Conservation (phyloP, 345 rosid species). For the Acer campestre region DNA sequence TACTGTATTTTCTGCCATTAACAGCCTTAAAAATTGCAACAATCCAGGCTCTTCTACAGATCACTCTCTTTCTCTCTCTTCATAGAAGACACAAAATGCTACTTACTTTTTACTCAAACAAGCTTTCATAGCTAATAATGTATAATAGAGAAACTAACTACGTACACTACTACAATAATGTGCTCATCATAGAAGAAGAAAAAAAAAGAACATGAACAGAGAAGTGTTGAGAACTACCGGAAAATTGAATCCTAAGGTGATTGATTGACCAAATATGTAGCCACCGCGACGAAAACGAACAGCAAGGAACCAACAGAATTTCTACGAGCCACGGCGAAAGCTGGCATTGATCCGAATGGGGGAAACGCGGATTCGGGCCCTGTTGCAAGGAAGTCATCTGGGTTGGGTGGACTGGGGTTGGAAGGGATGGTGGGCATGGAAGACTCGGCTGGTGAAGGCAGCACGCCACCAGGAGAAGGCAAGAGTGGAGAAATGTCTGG, state of each 20-base stretch:
- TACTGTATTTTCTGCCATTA: neutral
- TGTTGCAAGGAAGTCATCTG: constrained; percentile 39
- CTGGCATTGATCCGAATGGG: constrained; percentile 50
- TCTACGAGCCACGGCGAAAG: constrained; percentile 36
- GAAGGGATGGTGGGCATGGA: constrained; percentile 79
- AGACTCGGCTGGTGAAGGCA: constrained; percentile 48
- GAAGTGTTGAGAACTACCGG: neutral
- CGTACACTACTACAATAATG: constrained; percentile 19
- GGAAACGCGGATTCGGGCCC: constrained; percentile 52
- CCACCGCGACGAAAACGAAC: constrained; percentile 9
- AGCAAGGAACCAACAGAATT: constrained; percentile 11
- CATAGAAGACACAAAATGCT: neutral
- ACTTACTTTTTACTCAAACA: neutral
- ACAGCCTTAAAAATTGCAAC: neutral
- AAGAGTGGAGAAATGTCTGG: constrained; percentile 81
- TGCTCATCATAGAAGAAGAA: neutral
- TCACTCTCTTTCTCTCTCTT: too few species aligned
- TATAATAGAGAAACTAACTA: neutral
- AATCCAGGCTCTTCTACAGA: neutral
- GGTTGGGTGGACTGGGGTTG: constrained; percentile 84
- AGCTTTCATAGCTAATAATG: neutral
- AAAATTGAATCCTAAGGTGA: neutral
- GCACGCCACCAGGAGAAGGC: constrained; percentile 63
- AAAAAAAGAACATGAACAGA: neutral
- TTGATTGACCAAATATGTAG: too few species aligned